Evolutionary conservation across 345 rosid species (phyloP), one percentile per base, ranked within the genome.

Genomic region (Eucalyptus regnans): DNA sequence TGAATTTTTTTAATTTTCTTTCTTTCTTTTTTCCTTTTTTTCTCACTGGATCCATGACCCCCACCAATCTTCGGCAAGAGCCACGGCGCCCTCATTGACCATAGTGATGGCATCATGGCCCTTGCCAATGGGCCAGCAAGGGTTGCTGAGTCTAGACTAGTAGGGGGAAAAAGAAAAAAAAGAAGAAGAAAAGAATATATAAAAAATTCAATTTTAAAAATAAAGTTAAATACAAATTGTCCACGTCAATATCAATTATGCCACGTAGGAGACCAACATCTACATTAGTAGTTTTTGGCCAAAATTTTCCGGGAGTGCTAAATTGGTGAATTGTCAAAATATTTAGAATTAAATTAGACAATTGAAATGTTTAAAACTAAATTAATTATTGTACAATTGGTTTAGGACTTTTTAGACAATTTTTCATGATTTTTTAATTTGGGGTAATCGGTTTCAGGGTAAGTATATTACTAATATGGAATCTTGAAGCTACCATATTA

Each of bases 211-310:
- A 54, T 4, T 5, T 60, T 56, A 1, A 1, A 54, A 58, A 58
- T n/a, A n/a, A 23, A 20, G 13, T 56, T 58, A 16, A 1, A 25
- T 58, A 58, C 25, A 11, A 60, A 27, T 60, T 60, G 2, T 27
- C 1, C 0, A 60, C 0, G 0, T 60, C 4, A 60, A 60, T 60
- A 25, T 0, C 1, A 0, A 3, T 2, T 0, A 60, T 60, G 8
- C 7, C 31, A 60, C 1, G 0, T 25, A 60, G 7, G 14, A 60
- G 31, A 27, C 0, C 2, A 1, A 27, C 1, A 0, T 27, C 31
- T 3, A 0, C 4, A 5, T 4, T 12, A 5, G 66, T 2, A 12
- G 15, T 27, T 60, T 60, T 27, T 5, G 31, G 7, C 15, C 7
- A 2, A 60, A 27, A 5, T 5, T 60, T 27, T 11, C 8, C 0